Conservation (phyloP, 768 basidiomycete species). For the Leucosporidium scottii region DNA sequence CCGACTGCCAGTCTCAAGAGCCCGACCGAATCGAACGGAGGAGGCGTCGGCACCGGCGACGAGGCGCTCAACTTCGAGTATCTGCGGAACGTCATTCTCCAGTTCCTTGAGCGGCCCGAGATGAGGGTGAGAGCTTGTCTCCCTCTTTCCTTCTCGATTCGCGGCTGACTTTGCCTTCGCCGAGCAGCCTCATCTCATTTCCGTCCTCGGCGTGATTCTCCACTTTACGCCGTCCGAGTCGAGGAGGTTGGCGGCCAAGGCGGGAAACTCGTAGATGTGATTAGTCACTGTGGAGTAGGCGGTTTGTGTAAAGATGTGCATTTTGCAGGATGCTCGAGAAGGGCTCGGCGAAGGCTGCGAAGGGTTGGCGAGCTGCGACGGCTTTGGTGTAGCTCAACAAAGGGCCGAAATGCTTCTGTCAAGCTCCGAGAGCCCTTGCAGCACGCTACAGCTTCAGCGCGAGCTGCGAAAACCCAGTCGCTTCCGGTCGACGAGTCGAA, state of each 20-base stretch:
- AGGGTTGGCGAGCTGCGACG: too few relatives aligned
- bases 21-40: conserved; percentile 2
- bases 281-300: background rate
- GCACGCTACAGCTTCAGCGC: too few relatives aligned
- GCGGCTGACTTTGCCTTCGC: background rate
- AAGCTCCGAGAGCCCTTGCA: too few relatives aligned
- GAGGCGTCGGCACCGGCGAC: conserved; percentile 49
- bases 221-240: conserved; percentile 95
- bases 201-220: conserved; percentile 83
- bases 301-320: too few relatives aligned
- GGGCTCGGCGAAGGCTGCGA: too few relatives aligned
- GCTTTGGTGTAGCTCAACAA: too few relatives aligned
- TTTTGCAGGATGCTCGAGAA: too few relatives aligned
- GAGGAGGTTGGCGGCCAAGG: conserved; percentile 77
- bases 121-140: conserved; percentile 69
- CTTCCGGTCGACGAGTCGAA: too few relatives aligned
- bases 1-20: conserved; percentile 15
- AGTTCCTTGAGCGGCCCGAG: conserved; percentile 96
- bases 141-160: background rate
- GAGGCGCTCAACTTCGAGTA: conserved; percentile 96
- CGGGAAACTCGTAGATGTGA: background rate
- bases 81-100: conserved; percentile 86
- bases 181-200: conserved; percentile 72
- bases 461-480: too few relatives aligned
- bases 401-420: too few relatives aligned